Evolutionary conservation across 2,329 filamentous ascomycete species (phyloP).

Genomic region (Cercospora zeina): DNA sequence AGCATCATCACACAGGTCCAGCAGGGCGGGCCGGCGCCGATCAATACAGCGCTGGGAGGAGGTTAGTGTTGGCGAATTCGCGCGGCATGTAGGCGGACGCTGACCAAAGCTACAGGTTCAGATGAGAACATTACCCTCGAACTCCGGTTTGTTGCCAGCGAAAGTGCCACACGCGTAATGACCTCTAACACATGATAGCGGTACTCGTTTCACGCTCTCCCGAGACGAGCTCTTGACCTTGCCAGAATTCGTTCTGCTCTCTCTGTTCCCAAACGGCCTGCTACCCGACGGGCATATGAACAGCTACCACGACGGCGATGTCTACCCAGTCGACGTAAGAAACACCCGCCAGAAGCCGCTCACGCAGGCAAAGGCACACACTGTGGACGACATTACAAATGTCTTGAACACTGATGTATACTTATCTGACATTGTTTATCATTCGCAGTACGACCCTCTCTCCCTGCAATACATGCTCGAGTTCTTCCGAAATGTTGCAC

Average conservation of each 20-base stretch:
- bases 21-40: constrained; percentile 79
- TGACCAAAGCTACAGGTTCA: constrained; percentile 49
- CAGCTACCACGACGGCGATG: constrained; percentile 86
- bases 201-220: constrained; percentile 88
- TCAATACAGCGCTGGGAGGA: constrained; percentile 81
- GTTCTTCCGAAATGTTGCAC: constrained; percentile 93
- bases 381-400: constrained; percentile 43
- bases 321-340: constrained; percentile 94
- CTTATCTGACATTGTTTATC: constrained; percentile 58
- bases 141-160: constrained; percentile 66
- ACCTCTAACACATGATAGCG: constrained; percentile 56
- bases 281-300: constrained; percentile 96
- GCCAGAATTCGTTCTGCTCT: constrained; percentile 94
- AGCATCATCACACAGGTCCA: constrained; percentile 99
- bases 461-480: constrained; percentile 99
- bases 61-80: constrained; percentile 46
- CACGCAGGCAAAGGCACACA: constrained; percentile 37
- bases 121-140: constrained; percentile 96
- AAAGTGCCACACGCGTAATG: constrained; percentile 29
- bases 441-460: constrained; percentile 83
- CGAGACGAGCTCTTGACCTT: constrained; percentile 92
- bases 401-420: constrained; percentile 52
- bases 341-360: constrained; percentile 32
- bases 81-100: neutral
- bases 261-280: constrained; percentile 97